These are phyloP conservation scores for Blepharisma japonicum DNA, from an alignment of 73 alveolate genomes.

Conservation along the genomic window DNA sequence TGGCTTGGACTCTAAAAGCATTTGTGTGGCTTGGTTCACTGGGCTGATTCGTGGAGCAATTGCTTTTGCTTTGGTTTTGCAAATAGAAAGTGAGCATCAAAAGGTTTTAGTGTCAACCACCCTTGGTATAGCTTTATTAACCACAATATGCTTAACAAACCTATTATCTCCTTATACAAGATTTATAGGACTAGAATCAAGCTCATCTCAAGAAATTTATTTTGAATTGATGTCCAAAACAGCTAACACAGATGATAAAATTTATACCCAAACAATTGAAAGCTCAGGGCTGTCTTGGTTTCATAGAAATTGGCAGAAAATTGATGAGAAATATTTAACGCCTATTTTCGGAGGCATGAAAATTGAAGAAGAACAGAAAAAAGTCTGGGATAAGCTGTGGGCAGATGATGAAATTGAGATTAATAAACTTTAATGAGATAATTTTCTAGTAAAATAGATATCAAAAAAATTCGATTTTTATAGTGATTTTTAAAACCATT, in stretches of 20 bases:
- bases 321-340: conserved; percentile 32
- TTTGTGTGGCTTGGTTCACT: conserved; percentile 81
- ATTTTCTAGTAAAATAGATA: too few relatives aligned
- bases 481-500: too few relatives aligned
- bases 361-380: background rate
- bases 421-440: background rate
- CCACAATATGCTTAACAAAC: conserved; percentile 76
- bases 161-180: conserved; percentile 65
- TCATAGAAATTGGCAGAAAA: conserved; percentile 26
- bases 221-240: conserved; percentile 27
- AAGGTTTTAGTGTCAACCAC: conserved; percentile 65
- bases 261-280: conserved; percentile 4
- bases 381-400: conserved; percentile 28
- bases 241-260: conserved; percentile 6
- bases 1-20: conserved; percentile 70
- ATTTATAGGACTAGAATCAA: conserved; percentile 47
- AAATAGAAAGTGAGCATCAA: conserved; percentile 64
- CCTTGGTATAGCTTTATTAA: conserved; percentile 68
- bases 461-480: too few relatives aligned
- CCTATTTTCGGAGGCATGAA: conserved; percentile 39
- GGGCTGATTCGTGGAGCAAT: conserved; percentile 96
- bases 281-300: conserved; percentile 25
- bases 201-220: background rate
- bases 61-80: conserved; percentile 90
- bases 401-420: conserved; percentile 22